Evolutionary conservation across 2,329 filamentous ascomycete species (phyloP), one percentile per base, ranked within the genome.

Genomic region (Pestalotiopsis sp.): DNA sequence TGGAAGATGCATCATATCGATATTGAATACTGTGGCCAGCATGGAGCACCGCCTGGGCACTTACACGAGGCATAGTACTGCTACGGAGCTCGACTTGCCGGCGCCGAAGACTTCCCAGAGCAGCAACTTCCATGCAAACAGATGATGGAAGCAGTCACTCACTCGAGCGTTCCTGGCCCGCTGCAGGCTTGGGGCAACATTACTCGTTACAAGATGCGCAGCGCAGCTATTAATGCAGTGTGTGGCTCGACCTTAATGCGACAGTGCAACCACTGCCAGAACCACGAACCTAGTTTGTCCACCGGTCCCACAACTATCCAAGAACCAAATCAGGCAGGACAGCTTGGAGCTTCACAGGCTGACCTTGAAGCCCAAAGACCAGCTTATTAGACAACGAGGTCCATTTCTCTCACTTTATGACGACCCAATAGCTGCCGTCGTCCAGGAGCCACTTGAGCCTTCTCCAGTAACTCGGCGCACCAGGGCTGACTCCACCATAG

Each of bases 231-330:
- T 36, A 52, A n/a, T 52, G 45, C 45, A 52, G 45, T 52, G n/a
- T 52, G 45, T 52, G 20, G 45, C 17, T 52, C 17, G 45, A n/a
- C 20, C 17, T 52, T 52, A 9, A 52, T 52, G 45, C 45, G 45
- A 52, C 45, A 52, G 7, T 52, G 20, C 45, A 17, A 59, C 57
- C 23, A 23, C 57, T 59, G 57, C 57, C 20, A 17, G 7, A 52
- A 17, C 45, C 20, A 9, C 17, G 20, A 52, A 52, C 45, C 45
- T 52, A 52, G 45, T 52, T 52, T 36, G 23, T 59, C 57, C 57
- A 59, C 57, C 57, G 57, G 57, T 59, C 57, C 57, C 57, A 59
- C 57, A 59, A 59, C 57, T 59, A 25, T 36, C 27, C 57, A 59
- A 36, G 23, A 59, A 59, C 57, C 57, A 36, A 59, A 59, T 59